A percentile compares a stretch with the other conserved stretches of the same genome.
phyloP scores from a whole-genome alignment of 768 basidiomycete genomes.

The Galerina sulciceps region DNA sequence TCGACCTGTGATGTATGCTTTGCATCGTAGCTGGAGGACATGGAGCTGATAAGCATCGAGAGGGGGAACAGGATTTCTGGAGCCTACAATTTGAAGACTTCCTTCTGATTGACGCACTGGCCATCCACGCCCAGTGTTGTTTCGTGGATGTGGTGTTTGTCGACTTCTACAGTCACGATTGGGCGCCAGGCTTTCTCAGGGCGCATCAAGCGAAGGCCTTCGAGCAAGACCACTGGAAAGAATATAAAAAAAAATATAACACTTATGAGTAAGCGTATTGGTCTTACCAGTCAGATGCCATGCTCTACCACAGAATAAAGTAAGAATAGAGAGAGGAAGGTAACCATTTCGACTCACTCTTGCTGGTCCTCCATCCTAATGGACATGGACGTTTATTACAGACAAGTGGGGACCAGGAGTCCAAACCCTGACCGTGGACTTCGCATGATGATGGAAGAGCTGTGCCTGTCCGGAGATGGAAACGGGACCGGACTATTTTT shows the following conservation, averaged over 20 bases:
- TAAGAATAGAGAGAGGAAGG: background rate
- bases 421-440: no score
- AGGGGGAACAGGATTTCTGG: background rate
- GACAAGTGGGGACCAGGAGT: no score
- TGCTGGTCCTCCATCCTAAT: background rate
- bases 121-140: constrained; percentile 68
- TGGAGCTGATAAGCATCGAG: background rate
- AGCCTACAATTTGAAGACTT: constrained; percentile 56
- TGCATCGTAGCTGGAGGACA: constrained; percentile 40
- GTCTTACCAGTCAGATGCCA: constrained; percentile 37
- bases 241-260: background rate
- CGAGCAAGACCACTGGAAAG: constrained; percentile 40
- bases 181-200: constrained; percentile 72
- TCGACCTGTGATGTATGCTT: constrained; percentile 46
- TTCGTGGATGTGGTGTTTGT: constrained; percentile 57
- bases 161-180: constrained; percentile 61
- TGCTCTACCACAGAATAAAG: constrained; percentile 21
- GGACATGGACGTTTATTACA: no score
- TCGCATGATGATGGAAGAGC: no score
- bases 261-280: background rate
- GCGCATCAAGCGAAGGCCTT: constrained; percentile 53
- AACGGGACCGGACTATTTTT: no score
- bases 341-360: background rate
- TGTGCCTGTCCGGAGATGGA: no score
- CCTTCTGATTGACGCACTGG: constrained; percentile 69